A percentile compares a stretch with the other conserved stretches of the same genome.
phyloP scores from a whole-genome alignment of 768 basidiomycete species.

The Suillus plorans region DNA sequence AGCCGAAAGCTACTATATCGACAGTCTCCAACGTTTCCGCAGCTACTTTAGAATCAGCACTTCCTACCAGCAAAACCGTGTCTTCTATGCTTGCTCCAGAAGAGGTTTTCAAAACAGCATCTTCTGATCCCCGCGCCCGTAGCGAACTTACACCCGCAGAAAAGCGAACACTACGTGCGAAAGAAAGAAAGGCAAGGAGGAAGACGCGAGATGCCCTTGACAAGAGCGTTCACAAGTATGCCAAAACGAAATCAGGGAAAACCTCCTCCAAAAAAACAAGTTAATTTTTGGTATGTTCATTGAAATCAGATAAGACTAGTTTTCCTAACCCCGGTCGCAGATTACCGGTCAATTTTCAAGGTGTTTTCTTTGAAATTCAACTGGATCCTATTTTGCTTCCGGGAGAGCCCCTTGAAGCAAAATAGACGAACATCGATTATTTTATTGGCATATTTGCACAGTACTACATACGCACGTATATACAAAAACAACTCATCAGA shows the following conservation, averaged over 20 bases:
- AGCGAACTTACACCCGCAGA: constrained; percentile 85
- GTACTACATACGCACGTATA: no score
- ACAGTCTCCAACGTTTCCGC: constrained; percentile 82
- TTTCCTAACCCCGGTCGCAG: no score
- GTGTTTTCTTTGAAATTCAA: no score
- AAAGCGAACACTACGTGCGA: constrained; percentile 70
- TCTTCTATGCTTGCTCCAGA: constrained; percentile 90
- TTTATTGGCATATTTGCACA: no score
- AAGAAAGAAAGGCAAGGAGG: constrained; percentile 69
- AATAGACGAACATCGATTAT: no score
- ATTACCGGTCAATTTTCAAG: no score
- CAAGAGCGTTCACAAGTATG: constrained; percentile 62
- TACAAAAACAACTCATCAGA: no score
- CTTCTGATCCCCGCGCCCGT: constrained; percentile 56
- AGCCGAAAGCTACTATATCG: constrained; percentile 90
- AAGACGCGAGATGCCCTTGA: constrained; percentile 65
- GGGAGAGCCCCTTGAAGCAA: no score
- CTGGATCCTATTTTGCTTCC: no score
- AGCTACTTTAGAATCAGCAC: constrained; percentile 82
- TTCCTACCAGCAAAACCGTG: constrained; percentile 77
- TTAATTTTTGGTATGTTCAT: no score
- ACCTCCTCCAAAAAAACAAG: no score
- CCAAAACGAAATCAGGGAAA: constrained; percentile 37
- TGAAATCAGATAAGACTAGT: no score
- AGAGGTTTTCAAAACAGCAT: constrained; percentile 72